These are phyloP conservation scores for Aspergillus sojae DNA, from an alignment of 2,329 filamentous ascomycete genomes.

Conservation along the genomic window DNA sequence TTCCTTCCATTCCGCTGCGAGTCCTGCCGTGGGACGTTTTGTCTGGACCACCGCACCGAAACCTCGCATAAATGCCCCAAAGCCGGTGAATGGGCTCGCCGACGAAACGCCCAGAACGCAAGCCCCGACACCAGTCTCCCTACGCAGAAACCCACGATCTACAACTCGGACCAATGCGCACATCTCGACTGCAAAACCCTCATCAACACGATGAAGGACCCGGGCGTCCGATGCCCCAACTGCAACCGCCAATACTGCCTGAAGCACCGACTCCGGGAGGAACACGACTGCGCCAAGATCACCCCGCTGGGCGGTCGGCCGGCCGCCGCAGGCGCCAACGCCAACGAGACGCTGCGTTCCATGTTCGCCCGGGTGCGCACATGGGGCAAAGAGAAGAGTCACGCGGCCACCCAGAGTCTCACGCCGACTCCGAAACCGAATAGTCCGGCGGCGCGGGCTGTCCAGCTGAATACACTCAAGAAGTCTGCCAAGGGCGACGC, in stretches of 20 bases:
- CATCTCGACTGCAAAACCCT: slow-evolving; percentile 54
- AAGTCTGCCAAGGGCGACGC: slow-evolving; percentile 87
- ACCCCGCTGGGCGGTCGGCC: slow-evolving; percentile 54
- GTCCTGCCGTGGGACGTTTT: slow-evolving; percentile 81
- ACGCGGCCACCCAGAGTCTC: slow-evolving; percentile 64
- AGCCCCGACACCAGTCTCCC: slow-evolving; percentile 31
- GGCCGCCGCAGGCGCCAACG: slow-evolving; percentile 42
- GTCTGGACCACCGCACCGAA: slow-evolving; percentile 91
- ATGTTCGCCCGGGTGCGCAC: slow-evolving; percentile 77
- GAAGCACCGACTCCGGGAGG: slow-evolving; percentile 57
- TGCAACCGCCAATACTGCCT: slow-evolving; percentile 56
- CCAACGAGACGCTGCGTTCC: slow-evolving; percentile 66
- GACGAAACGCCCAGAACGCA: slow-evolving; percentile 36
- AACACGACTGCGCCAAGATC: slow-evolving; percentile 82
- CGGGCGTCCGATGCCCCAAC: slow-evolving; percentile 53
- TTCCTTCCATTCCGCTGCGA: slow-evolving; percentile 95
- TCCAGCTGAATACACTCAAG: slow-evolving; percentile 78
- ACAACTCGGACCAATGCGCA: slow-evolving; percentile 56
- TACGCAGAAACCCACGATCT: slow-evolving; percentile 56
- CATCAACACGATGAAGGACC: slow-evolving; percentile 54
- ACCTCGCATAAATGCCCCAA: slow-evolving; percentile 70
- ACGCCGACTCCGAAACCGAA: slow-evolving; percentile 60
- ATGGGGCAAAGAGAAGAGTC: slow-evolving; percentile 77
- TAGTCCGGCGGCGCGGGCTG: slow-evolving; percentile 62
- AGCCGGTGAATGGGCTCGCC: slow-evolving; percentile 63